phyloP scores from a whole-genome alignment of 345 rosid species.

The Reutealis trisperma region DNA sequence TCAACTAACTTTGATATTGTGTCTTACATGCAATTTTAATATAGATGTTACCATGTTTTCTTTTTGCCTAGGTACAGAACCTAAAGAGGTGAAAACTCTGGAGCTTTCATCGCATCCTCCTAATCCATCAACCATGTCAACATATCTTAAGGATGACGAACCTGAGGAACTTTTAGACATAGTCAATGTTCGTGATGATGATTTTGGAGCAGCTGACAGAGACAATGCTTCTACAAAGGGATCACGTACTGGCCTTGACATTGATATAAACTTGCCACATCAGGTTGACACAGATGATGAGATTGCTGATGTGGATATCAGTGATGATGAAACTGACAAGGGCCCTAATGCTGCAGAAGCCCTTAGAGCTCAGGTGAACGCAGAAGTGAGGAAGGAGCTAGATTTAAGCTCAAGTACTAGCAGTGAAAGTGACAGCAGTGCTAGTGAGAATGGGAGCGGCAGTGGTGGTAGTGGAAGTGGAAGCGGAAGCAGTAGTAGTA shows the following conservation, averaged over 20 bases:
- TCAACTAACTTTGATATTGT: not conserved
- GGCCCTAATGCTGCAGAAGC: slow-evolving; percentile 36
- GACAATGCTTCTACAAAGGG: slow-evolving; percentile 33
- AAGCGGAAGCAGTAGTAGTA: slow-evolving; percentile 17
- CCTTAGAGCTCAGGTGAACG: slow-evolving; percentile 31
- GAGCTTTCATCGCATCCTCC: slow-evolving; percentile 19
- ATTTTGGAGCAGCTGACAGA: slow-evolving; percentile 16
- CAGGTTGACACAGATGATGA: slow-evolving; percentile 40
- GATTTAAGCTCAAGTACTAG: slow-evolving; percentile 21
- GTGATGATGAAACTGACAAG: slow-evolving; percentile 27
- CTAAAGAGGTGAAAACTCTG: slow-evolving; percentile 28
- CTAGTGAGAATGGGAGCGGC: slow-evolving; percentile 7
- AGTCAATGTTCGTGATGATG: slow-evolving; percentile 36
- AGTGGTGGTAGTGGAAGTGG: slow-evolving; percentile 5
- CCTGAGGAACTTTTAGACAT: slow-evolving; percentile 51
- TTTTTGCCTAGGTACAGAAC: slow-evolving; percentile 30
- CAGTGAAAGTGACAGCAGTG: slow-evolving; percentile 26
- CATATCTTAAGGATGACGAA: slow-evolving; percentile 36
- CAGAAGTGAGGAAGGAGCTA: slow-evolving; percentile 20
- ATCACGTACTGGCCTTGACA: slow-evolving; percentile 34
- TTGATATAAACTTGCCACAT: slow-evolving; percentile 51
- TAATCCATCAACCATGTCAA: slow-evolving; percentile 26
- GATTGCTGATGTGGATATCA: slow-evolving; percentile 43
- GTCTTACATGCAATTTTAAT: not conserved
- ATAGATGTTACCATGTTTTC: not conserved